These are phyloP conservation scores for Hericium rajendrae DNA, from an alignment of 768 basidiomycete species.

Conservation along the genomic window DNA sequence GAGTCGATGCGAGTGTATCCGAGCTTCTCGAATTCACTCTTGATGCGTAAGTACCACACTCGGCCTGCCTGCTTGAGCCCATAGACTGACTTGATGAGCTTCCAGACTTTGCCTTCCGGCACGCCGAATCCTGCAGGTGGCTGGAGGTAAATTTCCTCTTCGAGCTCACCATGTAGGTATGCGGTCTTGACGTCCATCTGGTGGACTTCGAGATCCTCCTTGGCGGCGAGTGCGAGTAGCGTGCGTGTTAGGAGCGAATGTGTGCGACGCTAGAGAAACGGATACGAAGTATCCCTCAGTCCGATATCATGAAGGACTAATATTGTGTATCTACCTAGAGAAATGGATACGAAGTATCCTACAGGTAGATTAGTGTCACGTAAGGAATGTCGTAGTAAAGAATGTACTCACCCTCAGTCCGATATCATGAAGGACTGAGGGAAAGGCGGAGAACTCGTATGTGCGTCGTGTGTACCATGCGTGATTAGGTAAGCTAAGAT, in stretches of 20 bases:
- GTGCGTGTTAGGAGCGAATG: too few species aligned
- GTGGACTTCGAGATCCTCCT: neutral
- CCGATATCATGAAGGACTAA: too few species aligned
- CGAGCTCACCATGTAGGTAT: neutral
- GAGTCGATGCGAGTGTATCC: neutral
- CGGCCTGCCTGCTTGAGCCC: neutral
- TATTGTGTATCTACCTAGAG: too few species aligned
- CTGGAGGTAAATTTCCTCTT: slow-evolving; percentile 1
- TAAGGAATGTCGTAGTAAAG: too few species aligned
- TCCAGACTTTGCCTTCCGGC: neutral
- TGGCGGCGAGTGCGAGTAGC: neutral
- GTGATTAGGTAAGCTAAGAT: too few species aligned
- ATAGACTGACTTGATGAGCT: neutral
- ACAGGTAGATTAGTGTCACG: too few species aligned
- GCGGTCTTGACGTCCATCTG: neutral
- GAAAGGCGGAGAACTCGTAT: too few species aligned
- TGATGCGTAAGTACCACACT: neutral
- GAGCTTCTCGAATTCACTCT: neutral
- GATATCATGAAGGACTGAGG: too few species aligned
- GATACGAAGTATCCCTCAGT: too few species aligned
- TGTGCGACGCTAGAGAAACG: too few species aligned
- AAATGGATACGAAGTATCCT: too few species aligned
- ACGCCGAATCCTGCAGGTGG: neutral
- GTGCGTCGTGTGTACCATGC: too few species aligned
- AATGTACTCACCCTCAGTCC: neutral